A percentile compares a stretch with the other conserved stretches of the same genome.
phyloP scores from a whole-genome alignment of 306 rosid species.

The Benincasa hispida region DNA sequence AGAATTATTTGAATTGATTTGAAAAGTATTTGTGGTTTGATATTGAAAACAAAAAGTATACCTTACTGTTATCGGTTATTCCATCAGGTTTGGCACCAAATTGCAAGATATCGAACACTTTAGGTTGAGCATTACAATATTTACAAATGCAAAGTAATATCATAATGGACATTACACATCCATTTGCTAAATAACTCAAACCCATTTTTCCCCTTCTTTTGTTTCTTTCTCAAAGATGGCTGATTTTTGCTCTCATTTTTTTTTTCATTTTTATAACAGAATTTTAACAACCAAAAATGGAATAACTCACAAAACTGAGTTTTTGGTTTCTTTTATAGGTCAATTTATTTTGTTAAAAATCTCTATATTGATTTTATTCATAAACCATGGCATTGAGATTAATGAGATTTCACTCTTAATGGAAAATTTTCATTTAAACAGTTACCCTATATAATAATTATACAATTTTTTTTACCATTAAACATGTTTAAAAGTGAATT shows the following conservation, averaged over 20 bases:
- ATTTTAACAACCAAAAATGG: background rate
- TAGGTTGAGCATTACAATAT: background rate
- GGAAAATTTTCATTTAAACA: no score
- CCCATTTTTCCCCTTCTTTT: background rate
- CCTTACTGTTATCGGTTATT: slow-evolving; percentile 20
- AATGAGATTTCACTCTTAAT: background rate
- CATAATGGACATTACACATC: background rate
- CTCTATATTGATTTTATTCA: no score
- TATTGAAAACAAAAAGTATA: background rate
- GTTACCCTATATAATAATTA: no score
- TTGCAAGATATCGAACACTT: slow-evolving; percentile 1
- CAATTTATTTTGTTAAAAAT: no score
- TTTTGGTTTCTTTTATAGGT: no score
- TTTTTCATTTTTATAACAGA: background rate
- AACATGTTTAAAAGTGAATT: no score
- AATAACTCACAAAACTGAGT: background rate
- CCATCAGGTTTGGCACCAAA: slow-evolving; percentile 16
- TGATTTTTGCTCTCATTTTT: no score
- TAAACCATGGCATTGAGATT: background rate
- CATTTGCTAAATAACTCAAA: background rate
- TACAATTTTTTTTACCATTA: no score
- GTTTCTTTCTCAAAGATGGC: background rate
- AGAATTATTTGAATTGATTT: no score
- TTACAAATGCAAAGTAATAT: background rate
- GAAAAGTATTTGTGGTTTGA: background rate